These are phyloP conservation scores for Penicillium ochrochloron DNA, from an alignment of 495 filamentous ascomycete genomes.

Conservation along the genomic window DNA sequence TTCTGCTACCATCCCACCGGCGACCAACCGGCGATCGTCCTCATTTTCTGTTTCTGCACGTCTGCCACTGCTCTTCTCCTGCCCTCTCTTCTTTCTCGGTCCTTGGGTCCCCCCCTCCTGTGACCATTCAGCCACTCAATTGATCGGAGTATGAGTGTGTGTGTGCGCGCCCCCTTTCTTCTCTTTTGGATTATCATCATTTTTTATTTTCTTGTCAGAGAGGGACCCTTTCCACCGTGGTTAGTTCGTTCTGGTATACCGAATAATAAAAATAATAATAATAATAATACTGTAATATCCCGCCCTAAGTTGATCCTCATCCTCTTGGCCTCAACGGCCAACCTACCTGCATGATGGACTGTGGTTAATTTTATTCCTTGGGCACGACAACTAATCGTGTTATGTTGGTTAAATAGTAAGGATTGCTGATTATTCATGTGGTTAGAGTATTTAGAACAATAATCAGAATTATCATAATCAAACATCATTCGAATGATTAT, in stretches of 20 bases:
- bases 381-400: background rate
- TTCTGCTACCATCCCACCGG: conserved; percentile 9
- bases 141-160: background rate
- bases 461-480: background rate
- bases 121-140: background rate
- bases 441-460: background rate
- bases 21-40: conserved; percentile 11
- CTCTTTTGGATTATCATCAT: background rate
- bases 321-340: background rate
- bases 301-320: background rate
- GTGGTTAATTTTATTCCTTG: background rate
- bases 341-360: conserved; percentile 3
- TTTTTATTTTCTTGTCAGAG: background rate
- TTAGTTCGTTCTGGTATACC: background rate
- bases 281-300: too few species aligned
- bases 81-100: background rate
- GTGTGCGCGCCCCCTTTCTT: background rate
- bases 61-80: background rate
- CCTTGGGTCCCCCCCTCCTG: background rate
- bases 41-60: conserved; percentile 8
- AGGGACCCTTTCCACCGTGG: background rate
- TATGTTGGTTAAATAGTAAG: background rate
- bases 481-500: background rate
- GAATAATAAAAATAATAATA: too few species aligned
- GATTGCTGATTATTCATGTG: background rate